A percentile compares a stretch with the other conserved stretches of the same genome.
These are phyloP conservation scores for Talaromyces verruculosus DNA, from an alignment of 2,329 filamentous ascomycete genomes.

Conservation along the genomic window DNA sequence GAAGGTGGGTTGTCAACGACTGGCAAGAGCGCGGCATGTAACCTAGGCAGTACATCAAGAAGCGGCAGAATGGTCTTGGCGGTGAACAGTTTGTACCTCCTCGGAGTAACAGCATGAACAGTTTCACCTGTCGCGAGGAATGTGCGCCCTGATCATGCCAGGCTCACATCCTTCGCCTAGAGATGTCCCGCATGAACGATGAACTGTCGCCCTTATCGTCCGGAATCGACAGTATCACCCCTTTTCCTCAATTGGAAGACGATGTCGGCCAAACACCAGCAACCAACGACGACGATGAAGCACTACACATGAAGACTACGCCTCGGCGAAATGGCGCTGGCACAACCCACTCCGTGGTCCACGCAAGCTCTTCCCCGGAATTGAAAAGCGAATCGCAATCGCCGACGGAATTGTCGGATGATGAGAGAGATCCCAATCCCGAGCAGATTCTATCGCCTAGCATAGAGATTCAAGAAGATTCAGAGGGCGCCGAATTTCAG, in stretches of 20 bases:
- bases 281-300: conserved; percentile 14
- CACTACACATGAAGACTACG: conserved; percentile 17
- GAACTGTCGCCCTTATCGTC: conserved; percentile 19
- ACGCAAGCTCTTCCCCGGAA: not conserved
- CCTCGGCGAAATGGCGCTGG: conserved; percentile 11
- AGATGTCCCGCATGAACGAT: conserved; percentile 15
- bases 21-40: not conserved
- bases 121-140: not conserved
- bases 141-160: conserved; percentile 1
- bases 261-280: conserved; percentile 5
- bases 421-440: not conserved
- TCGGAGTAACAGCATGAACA: not conserved
- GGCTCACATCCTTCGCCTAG: not conserved
- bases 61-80: conserved; percentile 5
- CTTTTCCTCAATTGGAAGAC: conserved; percentile 20
- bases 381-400: not conserved
- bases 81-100: not conserved
- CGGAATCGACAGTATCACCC: conserved; percentile 21
- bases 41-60: not conserved
- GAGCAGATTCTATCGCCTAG: conserved; percentile 11
- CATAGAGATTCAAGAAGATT: conserved; percentile 17
- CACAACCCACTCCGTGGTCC: conserved; percentile 13
- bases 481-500: conserved; percentile 33
- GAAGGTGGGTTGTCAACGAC: not conserved
- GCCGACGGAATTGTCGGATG: not conserved